Conservation (phyloP, 139 green algal genomes). For the Deuterostichococcus epilithicus region DNA sequence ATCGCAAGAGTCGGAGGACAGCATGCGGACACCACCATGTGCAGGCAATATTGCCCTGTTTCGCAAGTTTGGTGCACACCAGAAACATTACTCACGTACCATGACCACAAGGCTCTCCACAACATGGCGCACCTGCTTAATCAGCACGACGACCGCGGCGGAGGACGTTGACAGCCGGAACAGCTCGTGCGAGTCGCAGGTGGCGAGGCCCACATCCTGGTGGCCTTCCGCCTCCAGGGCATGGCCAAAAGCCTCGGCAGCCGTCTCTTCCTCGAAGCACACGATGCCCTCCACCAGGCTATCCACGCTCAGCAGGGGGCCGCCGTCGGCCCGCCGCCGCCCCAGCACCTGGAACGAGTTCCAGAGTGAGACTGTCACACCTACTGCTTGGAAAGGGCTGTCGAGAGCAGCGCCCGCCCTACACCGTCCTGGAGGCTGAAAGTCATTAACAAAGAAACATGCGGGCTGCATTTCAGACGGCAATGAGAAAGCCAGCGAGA, state of each 20-base stretch:
- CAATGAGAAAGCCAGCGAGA: not conserved
- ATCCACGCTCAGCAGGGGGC: not conserved
- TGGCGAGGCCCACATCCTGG: not conserved
- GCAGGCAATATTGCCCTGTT: no score
- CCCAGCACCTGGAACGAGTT: constrained; percentile 4
- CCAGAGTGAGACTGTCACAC: not conserved
- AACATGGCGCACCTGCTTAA: not conserved
- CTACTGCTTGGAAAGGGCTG: not conserved
- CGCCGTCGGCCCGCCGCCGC: not conserved
- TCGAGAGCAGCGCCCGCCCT: not conserved
- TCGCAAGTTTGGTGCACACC: no score
- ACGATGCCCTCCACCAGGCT: constrained; percentile 3
- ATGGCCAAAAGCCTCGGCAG: not conserved
- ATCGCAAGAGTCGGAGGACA: no score
- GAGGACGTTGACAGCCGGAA: not conserved
- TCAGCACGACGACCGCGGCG: not conserved
- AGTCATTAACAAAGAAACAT: not conserved
- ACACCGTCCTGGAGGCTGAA: not conserved
- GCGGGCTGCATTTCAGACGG: not conserved
- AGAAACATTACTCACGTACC: no score
- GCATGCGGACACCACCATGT: no score
- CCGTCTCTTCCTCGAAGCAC: not conserved
- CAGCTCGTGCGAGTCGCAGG: constrained; percentile 3
- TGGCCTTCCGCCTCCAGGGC: not conserved
- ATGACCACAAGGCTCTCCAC: no score